Base-by-base conservation (phyloP, 208 protist genomes). In the Kentomonas sorsogonicus region DNA sequence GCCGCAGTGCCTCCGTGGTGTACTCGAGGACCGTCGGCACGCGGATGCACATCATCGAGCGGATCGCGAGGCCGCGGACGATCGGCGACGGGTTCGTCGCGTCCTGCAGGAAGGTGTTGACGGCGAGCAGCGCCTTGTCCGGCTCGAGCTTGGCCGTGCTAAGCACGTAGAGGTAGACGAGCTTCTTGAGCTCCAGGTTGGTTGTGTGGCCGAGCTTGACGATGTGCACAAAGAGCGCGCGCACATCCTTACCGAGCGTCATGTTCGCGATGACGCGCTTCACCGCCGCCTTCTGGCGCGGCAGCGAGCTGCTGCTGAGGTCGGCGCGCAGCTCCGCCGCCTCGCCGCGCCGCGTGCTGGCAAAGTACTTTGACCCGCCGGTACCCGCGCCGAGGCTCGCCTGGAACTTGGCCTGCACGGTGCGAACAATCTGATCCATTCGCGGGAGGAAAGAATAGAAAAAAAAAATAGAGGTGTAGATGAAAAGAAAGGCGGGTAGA, bases 121-220 rank as follows among this genome's bases (percentile, higher is more conserved):
- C 98, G 34, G 97, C 98, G n/a, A 99, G 67, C 30, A 99, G 92
- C 27, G 98, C 97, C 48, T 98, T 84, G 39, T 99, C 97, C 26
- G 98, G 98, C 63, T 99, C 92, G 52, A 92, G 86, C 64, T 98
- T 98, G 5, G 98, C 97, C 50, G 99, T 99, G 79, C 98, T 99
- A 58, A 99, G 99, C 9, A 99, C 77, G 64, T 99, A 99, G n/a
- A 99, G 83, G 69, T 99, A 99, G 0, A 99, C 97, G 0, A 99
- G 89, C 77, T 99, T 99, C 82, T 99, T 99, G 1, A 99, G 68
- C 71, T 99, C 98, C 5, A 99, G 67, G 73, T 99, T 98, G 23
- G 79, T 77, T 2, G 98, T 99, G 57, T 98, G 93, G 48, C 98
- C 98, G 48, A 97, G 97, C 64, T 99, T 99, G 16, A 99, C 76